Evolutionary conservation across 306 rosid species (phyloP), one percentile per base, ranked within the genome.

Genomic region (Lagenaria siceraria): DNA sequence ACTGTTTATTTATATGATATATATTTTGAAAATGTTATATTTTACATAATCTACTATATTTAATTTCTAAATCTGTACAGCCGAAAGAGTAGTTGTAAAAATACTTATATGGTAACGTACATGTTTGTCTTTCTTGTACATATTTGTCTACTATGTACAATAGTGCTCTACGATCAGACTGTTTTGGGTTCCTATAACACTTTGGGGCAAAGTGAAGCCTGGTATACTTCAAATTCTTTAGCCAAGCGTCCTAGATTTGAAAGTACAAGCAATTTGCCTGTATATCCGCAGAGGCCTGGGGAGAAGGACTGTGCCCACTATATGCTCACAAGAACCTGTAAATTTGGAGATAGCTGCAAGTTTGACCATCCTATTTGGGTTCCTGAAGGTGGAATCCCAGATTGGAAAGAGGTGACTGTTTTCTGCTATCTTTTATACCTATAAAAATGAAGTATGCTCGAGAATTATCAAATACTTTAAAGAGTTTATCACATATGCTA

Each of bases 301-400:
- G 98, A 94, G 90, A 94, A 90, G 91, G 98, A 94, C 79, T 94
- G 98, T 89, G 90, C 90, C 81, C 92, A 92, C 93, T 95, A 95
- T 92, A 92, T 95, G 97, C 96, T 82, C 81, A 95, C 98, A 80
- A 92, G 97, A 90, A 92, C 96, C 88, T 95, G 98, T 95, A 92
- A 90, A 86, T 95, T 88, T 88, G 98, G 98, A 86, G 97, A 95
- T 58, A 84, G 84, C 96, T 95, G 98, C 98, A 95, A 86, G 86
- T 95, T 89, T 92, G 98, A 95, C 89, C 98, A 95, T 90, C 98
- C 98, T 92, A 84, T 90, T 90, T 95, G 98, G 98, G 98, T 95
- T 92, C 98, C 98, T 74, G 98, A 92, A 80, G 97, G 98, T 87
- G 98, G 98, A 95, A 95, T 95, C 86, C 97, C 96, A 86, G 96